Evolutionary conservation across 208 protist species (phyloP).

Genomic region (Tritrichomonas foetus): DNA sequence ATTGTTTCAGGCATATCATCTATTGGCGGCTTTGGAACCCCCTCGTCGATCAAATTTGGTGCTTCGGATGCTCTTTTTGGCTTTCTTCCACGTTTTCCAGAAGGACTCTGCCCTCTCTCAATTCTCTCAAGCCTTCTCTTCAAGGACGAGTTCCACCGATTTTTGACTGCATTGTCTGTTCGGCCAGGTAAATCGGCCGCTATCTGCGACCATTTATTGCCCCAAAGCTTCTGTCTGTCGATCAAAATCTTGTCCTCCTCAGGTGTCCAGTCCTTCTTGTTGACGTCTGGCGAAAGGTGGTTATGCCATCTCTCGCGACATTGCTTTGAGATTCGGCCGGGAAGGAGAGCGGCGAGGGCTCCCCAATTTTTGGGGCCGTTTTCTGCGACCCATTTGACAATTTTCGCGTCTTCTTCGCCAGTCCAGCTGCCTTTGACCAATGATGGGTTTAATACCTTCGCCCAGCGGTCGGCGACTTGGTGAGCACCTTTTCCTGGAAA

Average conservation of each 20-base stretch:
- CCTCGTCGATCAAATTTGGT: not conserved
- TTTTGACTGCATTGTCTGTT: constrained; percentile 17
- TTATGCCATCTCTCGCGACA: not conserved
- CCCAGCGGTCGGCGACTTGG: not conserved
- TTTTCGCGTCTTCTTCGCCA: not conserved
- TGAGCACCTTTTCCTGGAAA: not conserved
- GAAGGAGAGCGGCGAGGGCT: not conserved
- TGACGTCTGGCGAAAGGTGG: not conserved
- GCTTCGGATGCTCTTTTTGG: constrained; percentile 28
- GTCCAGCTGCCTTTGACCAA: not conserved
- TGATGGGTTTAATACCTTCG: not conserved
- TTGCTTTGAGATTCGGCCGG: not conserved
- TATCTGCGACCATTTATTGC: not conserved
- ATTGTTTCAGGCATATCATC: no score
- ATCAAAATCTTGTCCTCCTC: not conserved
- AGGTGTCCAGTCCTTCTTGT: not conserved
- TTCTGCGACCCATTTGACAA: not conserved
- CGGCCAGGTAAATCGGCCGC: not conserved
- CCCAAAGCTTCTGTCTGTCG: not conserved
- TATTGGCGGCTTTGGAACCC: no score
- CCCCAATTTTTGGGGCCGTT: not conserved
- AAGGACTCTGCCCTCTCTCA: not conserved
- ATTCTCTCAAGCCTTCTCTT: not conserved
- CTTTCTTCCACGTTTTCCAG: constrained; percentile 14
- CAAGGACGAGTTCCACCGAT: not conserved